phyloP scores from a whole-genome alignment of 2,329 filamentous ascomycete genomes.

The Arthrobotrys musiformis region DNA sequence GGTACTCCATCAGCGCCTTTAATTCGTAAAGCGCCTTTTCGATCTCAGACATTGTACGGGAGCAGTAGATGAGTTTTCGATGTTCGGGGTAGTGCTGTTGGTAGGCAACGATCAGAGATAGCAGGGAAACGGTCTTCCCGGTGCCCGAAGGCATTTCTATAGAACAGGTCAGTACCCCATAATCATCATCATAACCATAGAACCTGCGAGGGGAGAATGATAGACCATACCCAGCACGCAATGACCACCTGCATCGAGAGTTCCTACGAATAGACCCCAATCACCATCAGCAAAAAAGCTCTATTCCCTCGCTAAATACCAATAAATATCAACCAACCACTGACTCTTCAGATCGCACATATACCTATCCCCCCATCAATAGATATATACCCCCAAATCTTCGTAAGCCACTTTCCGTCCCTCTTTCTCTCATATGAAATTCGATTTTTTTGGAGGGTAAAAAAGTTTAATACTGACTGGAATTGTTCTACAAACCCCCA shows the following conservation, averaged over 20 bases:
- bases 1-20: conserved; percentile 93
- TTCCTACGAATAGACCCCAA: conserved; percentile 64
- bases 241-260: conserved; percentile 91
- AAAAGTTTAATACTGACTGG: conserved; percentile 61
- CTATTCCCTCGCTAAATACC: not conserved
- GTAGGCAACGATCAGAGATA: conserved; percentile 96
- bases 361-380: conserved; percentile 66
- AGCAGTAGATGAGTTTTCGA: conserved; percentile 97
- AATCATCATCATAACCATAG: not conserved
- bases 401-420: conserved; percentile 58
- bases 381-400: not conserved
- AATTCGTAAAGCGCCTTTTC: conserved; percentile 95
- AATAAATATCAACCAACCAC: conserved; percentile 30
- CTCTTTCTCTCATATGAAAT: not conserved
- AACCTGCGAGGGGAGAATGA: too few relatives aligned
- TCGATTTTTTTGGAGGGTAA: not conserved
- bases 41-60: conserved; percentile 99
- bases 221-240: conserved; percentile 73
- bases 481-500: conserved; percentile 67
- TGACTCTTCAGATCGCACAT: conserved; percentile 83
- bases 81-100: conserved; percentile 93
- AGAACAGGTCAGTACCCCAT: not conserved
- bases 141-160: conserved; percentile 97
- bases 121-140: conserved; percentile 93
- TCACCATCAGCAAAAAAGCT: not conserved